Base-by-base conservation (phyloP, 306 rosid genomes). In the Corylus americana region DNA sequence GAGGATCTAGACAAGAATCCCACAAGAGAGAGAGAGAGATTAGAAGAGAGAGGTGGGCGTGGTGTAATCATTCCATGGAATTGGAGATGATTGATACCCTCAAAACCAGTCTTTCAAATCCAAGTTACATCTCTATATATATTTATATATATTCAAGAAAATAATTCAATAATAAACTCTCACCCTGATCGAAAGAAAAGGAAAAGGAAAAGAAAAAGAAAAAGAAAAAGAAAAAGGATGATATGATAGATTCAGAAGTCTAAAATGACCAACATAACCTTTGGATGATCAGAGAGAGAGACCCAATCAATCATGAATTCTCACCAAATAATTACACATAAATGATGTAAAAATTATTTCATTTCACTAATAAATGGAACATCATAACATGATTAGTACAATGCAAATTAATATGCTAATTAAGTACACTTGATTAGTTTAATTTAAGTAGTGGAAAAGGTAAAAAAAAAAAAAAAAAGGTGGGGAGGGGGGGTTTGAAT, bases 41-140 rank as follows among this genome's bases (percentile, higher is more conserved):
- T n/a, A 58, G 74, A 14, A 31, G 29, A 47, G 45, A 51, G 31
- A 12, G 25, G 72, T 47, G 76, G 54, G 85, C 81, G 83, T 84
- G 86, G 86, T 4, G 77, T 77, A 76, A 87, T 89, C 87, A 87
- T 89, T 89, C 74, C 86, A 68, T 73, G 58, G 77, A 84, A 47
- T 77, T 75, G 51, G 78, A 69, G 78, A 74, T 75, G 71, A 81
- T 69, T 76, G 80, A 74, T 80, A 39, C 22, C 59, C 71, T 78
- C 57, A 78, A 53, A 50, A 53, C 67, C 44, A 64, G 72, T 68
- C 72, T 68, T 42, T 68, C 72, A 68, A 20, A 68, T n/a, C 27
- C 72, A 18, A 18, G 71, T 66, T 66, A 37, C 27, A 49, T 71
- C n/a, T 71, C 11, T 48, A 11, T 31, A 2, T 31, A 1, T 2